phyloP scores from a whole-genome alignment of 2,329 filamentous ascomycete genomes.

The Scortechinia acanthostroma region DNA sequence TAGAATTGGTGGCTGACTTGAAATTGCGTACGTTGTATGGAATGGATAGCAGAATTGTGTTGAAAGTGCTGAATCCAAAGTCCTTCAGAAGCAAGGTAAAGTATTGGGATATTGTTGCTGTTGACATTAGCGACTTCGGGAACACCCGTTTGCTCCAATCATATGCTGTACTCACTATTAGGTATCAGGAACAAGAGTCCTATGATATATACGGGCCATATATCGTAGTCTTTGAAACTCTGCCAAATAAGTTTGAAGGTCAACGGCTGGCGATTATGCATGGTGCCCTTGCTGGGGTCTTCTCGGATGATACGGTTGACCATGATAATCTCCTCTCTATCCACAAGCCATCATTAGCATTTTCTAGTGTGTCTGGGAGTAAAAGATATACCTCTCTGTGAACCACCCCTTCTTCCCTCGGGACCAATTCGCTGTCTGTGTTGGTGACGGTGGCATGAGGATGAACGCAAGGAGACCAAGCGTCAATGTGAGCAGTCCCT shows the following conservation, averaged over 20 bases:
- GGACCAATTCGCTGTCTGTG: conserved; percentile 44
- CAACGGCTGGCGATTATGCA: conserved; percentile 53
- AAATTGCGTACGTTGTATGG: conserved; percentile 36
- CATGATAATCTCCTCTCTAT: conserved; percentile 47
- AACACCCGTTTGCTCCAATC: conserved; percentile 3
- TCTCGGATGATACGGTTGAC: conserved; percentile 52
- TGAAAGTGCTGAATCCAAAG: conserved; percentile 51
- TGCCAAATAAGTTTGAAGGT: conserved; percentile 39
- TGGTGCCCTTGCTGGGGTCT: conserved; percentile 49
- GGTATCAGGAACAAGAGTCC: conserved; percentile 47
- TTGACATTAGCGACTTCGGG: conserved; percentile 3
- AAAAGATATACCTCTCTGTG: no score
- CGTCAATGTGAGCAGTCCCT: conserved; percentile 29
- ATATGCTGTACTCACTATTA: no score
- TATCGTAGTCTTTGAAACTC: conserved; percentile 39
- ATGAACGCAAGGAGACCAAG: conserved; percentile 44
- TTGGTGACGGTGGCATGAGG: conserved; percentile 43
- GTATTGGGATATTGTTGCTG: conserved; percentile 39
- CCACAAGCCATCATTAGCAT: background rate
- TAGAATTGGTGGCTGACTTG: no score
- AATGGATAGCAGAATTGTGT: conserved; percentile 58
- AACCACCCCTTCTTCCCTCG: conserved; percentile 51
- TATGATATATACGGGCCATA: conserved; percentile 40
- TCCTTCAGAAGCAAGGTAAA: conserved; percentile 49
- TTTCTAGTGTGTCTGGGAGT: no score